phyloP scores from a whole-genome alignment of 1,284 basidiomycete genomes.

The Tilletia caries region DNA sequence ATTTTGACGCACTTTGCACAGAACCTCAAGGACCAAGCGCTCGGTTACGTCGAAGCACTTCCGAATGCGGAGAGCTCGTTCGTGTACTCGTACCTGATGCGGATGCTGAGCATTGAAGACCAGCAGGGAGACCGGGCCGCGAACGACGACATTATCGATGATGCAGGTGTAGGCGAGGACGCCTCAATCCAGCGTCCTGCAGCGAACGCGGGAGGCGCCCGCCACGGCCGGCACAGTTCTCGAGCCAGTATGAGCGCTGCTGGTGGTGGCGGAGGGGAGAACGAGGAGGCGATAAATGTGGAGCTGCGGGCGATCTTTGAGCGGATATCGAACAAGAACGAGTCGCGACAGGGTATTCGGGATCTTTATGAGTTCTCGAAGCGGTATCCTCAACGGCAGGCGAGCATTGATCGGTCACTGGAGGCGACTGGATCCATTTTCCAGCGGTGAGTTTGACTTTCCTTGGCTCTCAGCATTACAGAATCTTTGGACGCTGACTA shows the following conservation, averaged over 20 bases:
- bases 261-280: neutral
- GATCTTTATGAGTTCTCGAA: conserved; percentile 92
- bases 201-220: conserved; percentile 9
- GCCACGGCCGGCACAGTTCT: conserved; percentile 22
- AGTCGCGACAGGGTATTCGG: conserved; percentile 83
- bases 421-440: conserved; percentile 56
- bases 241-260: conserved; percentile 30
- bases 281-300: conserved; percentile 71
- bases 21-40: conserved; percentile 38
- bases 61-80: conserved; percentile 43
- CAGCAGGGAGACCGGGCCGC: conserved; percentile 13
- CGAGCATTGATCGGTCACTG: conserved; percentile 64
- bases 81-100: conserved; percentile 48
- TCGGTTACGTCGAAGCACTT: conserved; percentile 42
- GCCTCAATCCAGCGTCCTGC: conserved; percentile 52
- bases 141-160: conserved; percentile 23
- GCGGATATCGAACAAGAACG: conserved; percentile 77
- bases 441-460: conserved; percentile 34
- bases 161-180: conserved; percentile 54
- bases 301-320: conserved; percentile 78
- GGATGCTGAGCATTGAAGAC: conserved; percentile 38
- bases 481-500: neutral
- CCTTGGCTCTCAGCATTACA: neutral
- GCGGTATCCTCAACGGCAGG: conserved; percentile 80
- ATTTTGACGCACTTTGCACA: conserved; percentile 55